Percentiles rank a stretch among this genome's conserved stretches.
Conservation (phyloP, 768 basidiomycete genomes). For the Mycena albidolilacea region DNA sequence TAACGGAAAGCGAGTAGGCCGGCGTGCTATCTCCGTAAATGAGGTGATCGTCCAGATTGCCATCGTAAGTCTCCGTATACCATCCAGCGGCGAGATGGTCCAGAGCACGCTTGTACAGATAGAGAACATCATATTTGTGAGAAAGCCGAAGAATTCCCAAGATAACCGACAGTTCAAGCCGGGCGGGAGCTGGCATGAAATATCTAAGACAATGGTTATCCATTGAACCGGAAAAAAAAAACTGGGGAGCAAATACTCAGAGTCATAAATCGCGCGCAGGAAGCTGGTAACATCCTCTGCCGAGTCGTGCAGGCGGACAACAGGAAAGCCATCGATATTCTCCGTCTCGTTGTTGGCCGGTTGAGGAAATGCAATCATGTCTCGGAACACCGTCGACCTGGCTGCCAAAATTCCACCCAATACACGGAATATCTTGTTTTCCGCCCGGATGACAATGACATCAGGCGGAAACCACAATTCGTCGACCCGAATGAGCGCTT, state of each 20-base stretch:
- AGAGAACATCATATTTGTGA: neutral
- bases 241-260: neutral
- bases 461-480: neutral
- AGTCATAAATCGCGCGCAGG: neutral
- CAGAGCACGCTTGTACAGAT: neutral
- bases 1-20: neutral
- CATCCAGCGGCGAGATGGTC: constrained; percentile 1
- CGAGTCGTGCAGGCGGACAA: neutral
- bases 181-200: neutral
- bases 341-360: neutral
- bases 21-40: neutral
- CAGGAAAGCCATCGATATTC: neutral
- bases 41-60: neutral
- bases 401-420: neutral
- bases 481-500: neutral
- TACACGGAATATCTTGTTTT: neutral
- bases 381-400: neutral
- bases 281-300: neutral
- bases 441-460: constrained; percentile 1
- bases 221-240: too few relatives aligned
- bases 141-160: neutral
- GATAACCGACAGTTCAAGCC: neutral
- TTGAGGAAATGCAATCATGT: neutral
- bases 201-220: neutral
- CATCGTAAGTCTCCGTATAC: neutral